Evolutionary conservation across 768 basidiomycete genomes (phyloP).

Genomic region (Amylocystis lapponica): DNA sequence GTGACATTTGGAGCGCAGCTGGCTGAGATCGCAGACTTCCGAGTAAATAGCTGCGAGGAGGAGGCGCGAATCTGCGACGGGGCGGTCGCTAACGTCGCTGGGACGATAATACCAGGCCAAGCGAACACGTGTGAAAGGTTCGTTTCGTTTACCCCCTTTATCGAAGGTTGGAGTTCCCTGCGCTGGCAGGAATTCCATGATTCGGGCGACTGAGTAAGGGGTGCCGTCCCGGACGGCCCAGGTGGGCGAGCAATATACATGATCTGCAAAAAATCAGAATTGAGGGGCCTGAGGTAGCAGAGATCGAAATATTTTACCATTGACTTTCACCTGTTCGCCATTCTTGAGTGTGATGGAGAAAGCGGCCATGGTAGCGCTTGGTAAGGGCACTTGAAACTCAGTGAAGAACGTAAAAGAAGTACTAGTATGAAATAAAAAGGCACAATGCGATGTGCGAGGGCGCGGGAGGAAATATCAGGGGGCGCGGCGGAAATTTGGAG

Average conservation of each 20-base stretch:
- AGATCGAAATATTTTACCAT: constrained; percentile 50
- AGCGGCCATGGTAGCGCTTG: constrained; percentile 26
- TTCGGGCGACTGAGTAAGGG: constrained; percentile 91
- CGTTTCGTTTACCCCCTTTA: constrained; percentile 60
- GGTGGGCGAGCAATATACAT: constrained; percentile 93
- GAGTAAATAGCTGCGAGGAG: constrained; percentile 95
- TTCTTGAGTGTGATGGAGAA: constrained; percentile 62
- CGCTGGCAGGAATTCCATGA: constrained; percentile 93
- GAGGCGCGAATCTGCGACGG: constrained; percentile 85
- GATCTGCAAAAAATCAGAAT: constrained; percentile 56
- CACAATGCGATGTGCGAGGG: not conserved
- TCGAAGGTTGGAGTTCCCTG: constrained; percentile 49
- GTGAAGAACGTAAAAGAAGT: not conserved
- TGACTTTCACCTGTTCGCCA: constrained; percentile 79
- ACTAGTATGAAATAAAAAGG: constrained; percentile 10
- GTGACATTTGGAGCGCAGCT: constrained; percentile 88
- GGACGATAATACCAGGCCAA: constrained; percentile 97
- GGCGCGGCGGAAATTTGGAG: not conserved
- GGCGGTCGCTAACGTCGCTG: constrained; percentile 89
- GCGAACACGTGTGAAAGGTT: constrained; percentile 76
- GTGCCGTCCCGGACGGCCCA: constrained; percentile 92
- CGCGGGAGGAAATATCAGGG: constrained; percentile 1
- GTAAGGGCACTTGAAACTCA: not conserved
- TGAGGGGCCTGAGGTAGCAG: constrained; percentile 22
- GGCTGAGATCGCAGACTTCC: constrained; percentile 91